Evolutionary conservation across 805 yeast species (phyloP), one percentile per base, ranked within the genome.

Genomic region (Candida succiphila): DNA sequence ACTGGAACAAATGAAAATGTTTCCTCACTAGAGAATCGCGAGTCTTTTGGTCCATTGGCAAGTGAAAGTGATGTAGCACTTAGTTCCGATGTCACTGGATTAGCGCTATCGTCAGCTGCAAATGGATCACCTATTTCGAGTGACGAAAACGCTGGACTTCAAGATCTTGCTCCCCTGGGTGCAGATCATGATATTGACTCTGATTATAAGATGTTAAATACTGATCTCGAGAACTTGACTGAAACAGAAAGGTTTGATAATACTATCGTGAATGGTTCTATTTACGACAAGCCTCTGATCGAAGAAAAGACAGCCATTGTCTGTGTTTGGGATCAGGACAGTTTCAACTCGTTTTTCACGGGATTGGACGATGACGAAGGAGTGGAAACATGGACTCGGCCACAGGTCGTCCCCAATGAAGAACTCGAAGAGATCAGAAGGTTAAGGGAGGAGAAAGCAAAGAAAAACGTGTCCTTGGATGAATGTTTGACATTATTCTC

Each of bases 401-500:
- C 75, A 6, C 64, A 64, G 16, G 48, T 56, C 2, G 47, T 78
- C 7, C 62, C 67, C 2, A 80, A 79, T 45, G 63, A 60, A 1
- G 78, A 72, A 39, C 58, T 80, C 26, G 79, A 70, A 40, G 58
- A 51, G n/a, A 65, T 59, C 37, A 68, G 63, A 42, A 39, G 37
- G 22, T 46, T 51, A 56, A 45, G 45, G 8, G 43, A 46, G 16
- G 45, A 48, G 29, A 42, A 43, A 32, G 40, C 47, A 4, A 57
- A 57, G 31, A 54, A 64, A 36, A 62, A 64, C 23, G 69, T 79
- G 16, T 62, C 82, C 0, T 63, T 89, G 15, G 71, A 75, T 40
- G 89, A 83, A 44, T 89, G 97, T 50, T 52, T 89, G 30, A 67
- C 69, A 16, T 51, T 75, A 37, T 89, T 89, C 48, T 74, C 94